Conservation (phyloP, 2,329 filamentous ascomycete species). For the Aspergillus viridinutans region DNA sequence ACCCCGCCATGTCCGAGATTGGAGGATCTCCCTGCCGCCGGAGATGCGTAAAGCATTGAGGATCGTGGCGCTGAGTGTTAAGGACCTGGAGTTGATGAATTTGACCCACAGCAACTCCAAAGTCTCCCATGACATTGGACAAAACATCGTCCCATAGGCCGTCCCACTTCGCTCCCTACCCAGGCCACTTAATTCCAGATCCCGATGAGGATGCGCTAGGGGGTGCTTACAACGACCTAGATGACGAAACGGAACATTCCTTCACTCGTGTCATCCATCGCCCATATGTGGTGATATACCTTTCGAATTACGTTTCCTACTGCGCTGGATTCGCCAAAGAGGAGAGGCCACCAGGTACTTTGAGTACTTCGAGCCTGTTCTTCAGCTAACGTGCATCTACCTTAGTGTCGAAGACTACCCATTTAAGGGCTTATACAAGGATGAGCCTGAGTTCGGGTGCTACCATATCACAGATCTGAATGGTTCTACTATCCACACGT, state of each 20-base stretch:
- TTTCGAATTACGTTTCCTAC: constrained; percentile 3
- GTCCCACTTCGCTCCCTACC: constrained; percentile 5
- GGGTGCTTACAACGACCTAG: neutral
- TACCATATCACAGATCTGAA: constrained; percentile 8
- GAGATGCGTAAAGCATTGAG: neutral
- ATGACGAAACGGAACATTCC: constrained; percentile 1
- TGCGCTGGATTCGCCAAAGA: neutral
- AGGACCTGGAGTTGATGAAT: constrained; percentile 1
- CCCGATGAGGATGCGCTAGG: constrained; percentile 1
- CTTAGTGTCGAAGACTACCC: constrained; percentile 11
- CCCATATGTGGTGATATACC: constrained; percentile 4
- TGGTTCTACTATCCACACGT: constrained; percentile 7
- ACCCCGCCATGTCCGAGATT: neutral
- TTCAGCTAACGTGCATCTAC: neutral
- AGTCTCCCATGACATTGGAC: neutral
- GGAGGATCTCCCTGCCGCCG: constrained; percentile 2
- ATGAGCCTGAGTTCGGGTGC: constrained; percentile 9
- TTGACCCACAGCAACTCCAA: constrained; percentile 3
- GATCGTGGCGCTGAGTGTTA: neutral
- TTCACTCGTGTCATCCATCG: constrained; percentile 3
- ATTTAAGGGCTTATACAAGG: constrained; percentile 7
- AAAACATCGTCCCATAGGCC: neutral
- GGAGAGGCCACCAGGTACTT: neutral
- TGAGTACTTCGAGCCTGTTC: neutral
- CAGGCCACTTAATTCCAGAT: constrained; percentile 1